Evolutionary conservation across 352 stramenopile genomes (phyloP), one percentile per base, ranked within the genome.

Genomic region (Globisporangium cederbergense): DNA sequence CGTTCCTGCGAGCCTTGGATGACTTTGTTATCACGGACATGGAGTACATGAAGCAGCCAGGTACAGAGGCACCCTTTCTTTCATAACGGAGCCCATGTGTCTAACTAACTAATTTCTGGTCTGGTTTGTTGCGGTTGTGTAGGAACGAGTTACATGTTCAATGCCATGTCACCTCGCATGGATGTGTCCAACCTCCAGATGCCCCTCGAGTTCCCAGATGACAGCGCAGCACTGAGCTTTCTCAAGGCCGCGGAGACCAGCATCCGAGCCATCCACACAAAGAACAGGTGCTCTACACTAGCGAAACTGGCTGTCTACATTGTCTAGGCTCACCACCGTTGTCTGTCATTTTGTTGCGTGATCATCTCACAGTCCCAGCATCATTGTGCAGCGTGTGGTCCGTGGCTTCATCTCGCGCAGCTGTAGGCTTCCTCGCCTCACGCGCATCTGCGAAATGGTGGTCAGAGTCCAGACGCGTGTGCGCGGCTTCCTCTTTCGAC

Each of bases 401-500:
- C 72, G 83, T 5, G 83, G 85, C 0, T 86, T 81, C 56, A 57
- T 88, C 14, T 91, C 82, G 2, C 75, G 81, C 30, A 67, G 53
- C 14, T 60, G 43, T 9, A 65, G 67, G 5, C 68, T 90, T 11
- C 77, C 77, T 2, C 77, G 66, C 6, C 77, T 91, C 16, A 60
- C 64, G 9, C 68, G 66, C 46, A 55, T 94, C 13, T 81, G 83
- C 2, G 62, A 56, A 7, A 74, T 86, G 11, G 62, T 92, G 20
- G 69, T 85, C 28, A 74, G 68, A 4, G 79, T 90, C 13, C 79
- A 92, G 51, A 79, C 77, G 28, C 70, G 70, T 20, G 76, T 81
- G 25, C 77, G 83, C 16, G 85, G 85, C 6, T 92, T 89, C 60
- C 66, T 92, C 8, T 75, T 92, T 1, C 77, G 85, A 0, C 69